Base-by-base conservation (phyloP, 2,329 filamentous ascomycete species). In the Elsinoe arachidis region DNA sequence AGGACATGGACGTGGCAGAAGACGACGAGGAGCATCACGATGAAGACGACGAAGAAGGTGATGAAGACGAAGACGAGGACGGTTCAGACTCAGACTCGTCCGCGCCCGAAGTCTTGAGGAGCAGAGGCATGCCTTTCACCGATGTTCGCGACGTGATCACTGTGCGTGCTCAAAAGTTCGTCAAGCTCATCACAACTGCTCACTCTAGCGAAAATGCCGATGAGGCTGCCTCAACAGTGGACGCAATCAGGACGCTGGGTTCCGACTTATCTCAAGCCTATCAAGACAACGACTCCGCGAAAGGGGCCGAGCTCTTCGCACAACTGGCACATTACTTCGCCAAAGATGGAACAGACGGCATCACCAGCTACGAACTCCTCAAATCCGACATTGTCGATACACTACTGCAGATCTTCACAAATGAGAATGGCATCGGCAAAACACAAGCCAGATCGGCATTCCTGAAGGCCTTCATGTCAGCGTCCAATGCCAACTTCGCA, bases 331-430 rank as follows among this genome's bases (percentile, higher is more conserved):
- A 81, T 2, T 91, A 93, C 67, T 99, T 99, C 65, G 87, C 95
- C 65, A 85, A 86, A 0, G 88, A 96, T 71, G 86, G 93, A 1
- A 73, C 96, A 56, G 88, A 96, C 67, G 95, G 90, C 68, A 91
- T 96, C 55, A 99, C 93, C 0, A 99, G 93, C 71, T 91, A 92
- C 49, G 93, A 99, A 69, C 76, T 99, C 33, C 81, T 97, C 55
- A 90, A 88, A 30, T 97, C 93, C 1, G 89, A 90, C 15, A 83
- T 99, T 57, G 91, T 99, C 10, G 83, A 88, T 44, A 84, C 89
- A 9, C 77, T 99, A 1, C 80, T 97, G 43, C 82, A 88, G 33
- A 81, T 96, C 9, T 90, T 99, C 67, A 88, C 85, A 64, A 85
- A 87, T 60, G 77, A 84, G 0, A 80, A 88, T 63, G 80, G 84